Evolutionary conservation across 345 rosid species (phyloP), one percentile per base, ranked within the genome.

Genomic region (Cochlearia excelsa): DNA sequence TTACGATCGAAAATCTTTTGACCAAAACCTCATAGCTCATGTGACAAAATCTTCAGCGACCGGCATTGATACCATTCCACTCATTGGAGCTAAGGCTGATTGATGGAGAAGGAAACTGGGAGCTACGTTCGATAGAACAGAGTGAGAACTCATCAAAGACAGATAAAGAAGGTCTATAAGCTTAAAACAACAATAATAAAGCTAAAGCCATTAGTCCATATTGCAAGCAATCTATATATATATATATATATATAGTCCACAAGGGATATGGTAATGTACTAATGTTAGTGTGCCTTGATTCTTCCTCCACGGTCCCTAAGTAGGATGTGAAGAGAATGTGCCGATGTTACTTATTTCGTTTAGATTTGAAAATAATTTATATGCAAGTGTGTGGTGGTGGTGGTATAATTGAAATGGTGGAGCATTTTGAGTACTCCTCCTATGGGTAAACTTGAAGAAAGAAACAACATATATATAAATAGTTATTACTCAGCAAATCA

Each of bases 101-200:
- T 43, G 96, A 93, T 57, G 99, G 97, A 11, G 97, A 93, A 82
- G 99, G 97, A 44, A 77, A 81, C 65, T 93, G 99, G 99, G 95
- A 93, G 68, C 96, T 93, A 23, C 92, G 87, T 37, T 46, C 77
- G 26, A 85, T 93, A 40, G 75, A 76, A 65, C 77, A 67, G 39
- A 54, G 67, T 3, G 61, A 70, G 59, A 57, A 61, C 41, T 49
- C 38, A 49, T 37, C 65, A 38, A 44, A 3, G 34, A 49, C 57
- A 42, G 1, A 5, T 30, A 3, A 34, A 51, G 53, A 42, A 57
- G 58, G 55, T 46, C 49, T 3, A 10, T n/a, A 37, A 54, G 57
- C 37, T 26, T 0, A 44, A 54, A 54, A 10, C 28, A 30, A 31
- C 23, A 70, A 69, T 69, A 63, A 70, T 16, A 16, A 16, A 16